These are phyloP conservation scores for Candida caryicola DNA, from an alignment of 805 yeast genomes.

Conservation along the genomic window DNA sequence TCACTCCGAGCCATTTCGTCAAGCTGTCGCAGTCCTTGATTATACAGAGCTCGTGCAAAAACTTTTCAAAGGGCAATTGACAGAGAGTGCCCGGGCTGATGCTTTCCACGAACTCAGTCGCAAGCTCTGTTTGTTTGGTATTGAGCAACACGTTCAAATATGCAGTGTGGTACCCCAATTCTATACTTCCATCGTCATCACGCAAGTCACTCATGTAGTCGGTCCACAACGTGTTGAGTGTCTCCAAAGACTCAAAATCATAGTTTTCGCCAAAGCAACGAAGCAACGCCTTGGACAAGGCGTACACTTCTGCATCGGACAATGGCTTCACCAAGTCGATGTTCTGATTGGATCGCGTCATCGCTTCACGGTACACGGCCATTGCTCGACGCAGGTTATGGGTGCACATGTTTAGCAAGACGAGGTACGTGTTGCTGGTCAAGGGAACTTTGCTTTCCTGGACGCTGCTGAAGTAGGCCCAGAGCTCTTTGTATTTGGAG, in stretches of 20 bases:
- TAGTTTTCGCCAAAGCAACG: slow-evolving; percentile 11
- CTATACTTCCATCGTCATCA: slow-evolving; percentile 8
- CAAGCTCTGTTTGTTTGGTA: slow-evolving; percentile 21
- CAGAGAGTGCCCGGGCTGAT: neutral
- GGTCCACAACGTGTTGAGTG: slow-evolving; percentile 23
- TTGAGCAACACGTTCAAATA: slow-evolving; percentile 22
- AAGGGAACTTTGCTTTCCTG: slow-evolving; percentile 1
- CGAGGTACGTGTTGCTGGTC: slow-evolving; percentile 1
- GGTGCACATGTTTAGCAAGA: slow-evolving; percentile 2
- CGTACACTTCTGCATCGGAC: neutral
- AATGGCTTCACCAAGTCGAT: slow-evolving; percentile 8
- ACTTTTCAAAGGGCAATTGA: slow-evolving; percentile 2
- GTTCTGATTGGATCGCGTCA: slow-evolving; percentile 9
- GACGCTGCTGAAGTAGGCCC: slow-evolving; percentile 1
- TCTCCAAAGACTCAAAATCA: slow-evolving; percentile 19
- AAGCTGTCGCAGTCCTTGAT: slow-evolving; percentile 24
- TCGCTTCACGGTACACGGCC: slow-evolving; percentile 5
- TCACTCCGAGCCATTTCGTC: slow-evolving; percentile 10
- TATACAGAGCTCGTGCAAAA: slow-evolving; percentile 7
- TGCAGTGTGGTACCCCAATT: slow-evolving; percentile 20
- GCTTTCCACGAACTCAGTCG: slow-evolving; percentile 18
- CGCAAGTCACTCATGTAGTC: slow-evolving; percentile 10
- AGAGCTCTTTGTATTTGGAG: neutral
- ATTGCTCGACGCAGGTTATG: slow-evolving; percentile 8
- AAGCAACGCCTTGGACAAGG: slow-evolving; percentile 3